Percentiles rank a stretch among this genome's conserved stretches.
Evolutionary conservation across 1,139 yeast species (phyloP).

Genomic region (Scheffersomyces illinoinensis): DNA sequence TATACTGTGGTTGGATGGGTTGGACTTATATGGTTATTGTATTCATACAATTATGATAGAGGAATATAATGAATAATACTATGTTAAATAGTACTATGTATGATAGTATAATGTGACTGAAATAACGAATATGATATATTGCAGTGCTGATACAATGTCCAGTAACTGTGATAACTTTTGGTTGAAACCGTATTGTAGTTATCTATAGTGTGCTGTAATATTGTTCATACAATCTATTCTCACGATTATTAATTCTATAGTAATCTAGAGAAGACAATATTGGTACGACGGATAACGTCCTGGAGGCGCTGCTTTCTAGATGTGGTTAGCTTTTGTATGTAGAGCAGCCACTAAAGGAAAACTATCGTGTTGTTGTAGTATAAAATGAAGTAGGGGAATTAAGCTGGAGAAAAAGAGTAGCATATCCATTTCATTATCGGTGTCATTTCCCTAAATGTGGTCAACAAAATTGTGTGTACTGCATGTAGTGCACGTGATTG

Average conservation of each 20-base stretch:
- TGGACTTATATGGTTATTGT: not conserved
- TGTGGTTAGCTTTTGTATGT: not conserved
- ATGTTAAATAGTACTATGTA: not conserved
- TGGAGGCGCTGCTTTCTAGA: not conserved
- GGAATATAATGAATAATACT: not conserved
- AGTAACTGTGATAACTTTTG: not conserved
- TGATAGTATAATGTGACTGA: not conserved
- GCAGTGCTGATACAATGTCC: not conserved
- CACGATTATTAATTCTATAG: not conserved
- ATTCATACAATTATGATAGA: not conserved
- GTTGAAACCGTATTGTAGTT: not conserved
- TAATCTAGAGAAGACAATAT: not conserved
- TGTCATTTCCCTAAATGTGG: not conserved
- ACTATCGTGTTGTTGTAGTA: not conserved
- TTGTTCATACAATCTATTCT: not conserved
- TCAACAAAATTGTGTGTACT: not conserved
- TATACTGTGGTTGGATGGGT: conserved; percentile 2
- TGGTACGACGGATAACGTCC: not conserved
- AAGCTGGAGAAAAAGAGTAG: not conserved
- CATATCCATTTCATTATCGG: not conserved
- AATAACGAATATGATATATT: no score
- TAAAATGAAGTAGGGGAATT: not conserved
- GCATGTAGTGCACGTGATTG: not conserved
- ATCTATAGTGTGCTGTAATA: not conserved
- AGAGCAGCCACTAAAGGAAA: not conserved